phyloP scores from a whole-genome alignment of 1,284 basidiomycete genomes.

The Ustilago vetiveriae region DNA sequence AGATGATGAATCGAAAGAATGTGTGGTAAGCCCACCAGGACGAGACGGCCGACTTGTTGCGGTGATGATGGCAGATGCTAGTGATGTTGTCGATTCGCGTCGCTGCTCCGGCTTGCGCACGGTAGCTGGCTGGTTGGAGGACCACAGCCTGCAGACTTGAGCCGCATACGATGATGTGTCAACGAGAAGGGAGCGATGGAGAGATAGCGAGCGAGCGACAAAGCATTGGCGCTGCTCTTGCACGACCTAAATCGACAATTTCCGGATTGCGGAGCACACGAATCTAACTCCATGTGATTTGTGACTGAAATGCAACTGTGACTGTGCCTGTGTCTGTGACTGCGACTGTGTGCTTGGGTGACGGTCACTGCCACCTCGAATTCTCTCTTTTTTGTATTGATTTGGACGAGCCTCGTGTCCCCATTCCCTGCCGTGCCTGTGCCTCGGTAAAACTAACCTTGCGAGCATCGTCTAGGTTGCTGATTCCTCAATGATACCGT shows the following conservation, averaged over 20 bases:
- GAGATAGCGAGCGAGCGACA: conserved; percentile 1
- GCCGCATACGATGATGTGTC: conserved; percentile 20
- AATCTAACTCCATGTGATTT: neutral
- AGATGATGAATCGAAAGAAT: neutral
- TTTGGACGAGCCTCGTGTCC: no score
- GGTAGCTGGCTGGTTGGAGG: conserved; percentile 30
- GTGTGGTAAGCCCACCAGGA: neutral
- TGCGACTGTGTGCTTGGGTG: no score
- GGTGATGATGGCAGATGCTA: conserved; percentile 5
- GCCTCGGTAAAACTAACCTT: neutral
- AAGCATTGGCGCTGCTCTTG: no score
- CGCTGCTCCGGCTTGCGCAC: conserved; percentile 26
- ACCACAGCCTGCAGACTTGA: conserved; percentile 22
- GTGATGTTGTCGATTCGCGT: conserved; percentile 16
- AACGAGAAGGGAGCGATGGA: neutral
- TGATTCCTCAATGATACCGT: no score
- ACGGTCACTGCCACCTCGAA: no score
- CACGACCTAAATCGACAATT: neutral
- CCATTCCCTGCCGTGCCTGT: no score
- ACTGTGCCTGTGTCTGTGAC: neutral
- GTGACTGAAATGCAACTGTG: neutral
- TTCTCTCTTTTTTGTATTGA: no score
- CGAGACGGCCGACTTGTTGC: neutral
- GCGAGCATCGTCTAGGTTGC: no score
- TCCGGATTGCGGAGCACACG: neutral